Evolutionary conservation across 306 rosid species (phyloP).

Genomic region (Malus fusca): DNA sequence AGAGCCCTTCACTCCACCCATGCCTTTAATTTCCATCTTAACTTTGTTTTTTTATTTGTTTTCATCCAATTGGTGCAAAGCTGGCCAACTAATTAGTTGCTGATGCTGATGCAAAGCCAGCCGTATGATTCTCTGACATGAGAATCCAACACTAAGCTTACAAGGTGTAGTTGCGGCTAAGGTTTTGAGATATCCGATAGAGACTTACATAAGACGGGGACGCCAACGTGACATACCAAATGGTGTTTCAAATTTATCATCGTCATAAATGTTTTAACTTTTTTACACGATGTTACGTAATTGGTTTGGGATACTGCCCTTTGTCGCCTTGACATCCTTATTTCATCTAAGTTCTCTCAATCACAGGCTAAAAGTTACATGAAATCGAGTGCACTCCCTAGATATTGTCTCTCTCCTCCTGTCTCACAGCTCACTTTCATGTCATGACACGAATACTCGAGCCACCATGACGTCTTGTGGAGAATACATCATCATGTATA

Average conservation of each 20-base stretch:
- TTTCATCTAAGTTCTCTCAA: no score
- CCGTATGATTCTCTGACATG: neutral
- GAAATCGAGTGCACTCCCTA: neutral
- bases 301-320: no score
- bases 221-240: no score
- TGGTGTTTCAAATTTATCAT: no score
- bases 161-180: neutral
- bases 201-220: neutral
- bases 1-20: conserved; percentile 7
- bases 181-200: neutral
- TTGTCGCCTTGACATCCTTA: no score
- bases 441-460: no score
- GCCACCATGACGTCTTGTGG: no score
- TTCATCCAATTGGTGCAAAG: neutral
- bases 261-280: no score
- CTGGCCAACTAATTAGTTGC: neutral
- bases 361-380: no score
- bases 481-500: no score
- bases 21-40: neutral
- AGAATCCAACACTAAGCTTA: neutral
- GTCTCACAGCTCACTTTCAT: neutral
- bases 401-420: neutral
- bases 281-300: no score
- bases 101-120: conserved; percentile 1
- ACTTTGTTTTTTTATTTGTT: neutral